A percentile compares a stretch with the other conserved stretches of the same genome.
These are phyloP conservation scores for Trichoderma sp. DNA, from an alignment of 2,329 filamentous ascomycete species.

Conservation along the genomic window DNA sequence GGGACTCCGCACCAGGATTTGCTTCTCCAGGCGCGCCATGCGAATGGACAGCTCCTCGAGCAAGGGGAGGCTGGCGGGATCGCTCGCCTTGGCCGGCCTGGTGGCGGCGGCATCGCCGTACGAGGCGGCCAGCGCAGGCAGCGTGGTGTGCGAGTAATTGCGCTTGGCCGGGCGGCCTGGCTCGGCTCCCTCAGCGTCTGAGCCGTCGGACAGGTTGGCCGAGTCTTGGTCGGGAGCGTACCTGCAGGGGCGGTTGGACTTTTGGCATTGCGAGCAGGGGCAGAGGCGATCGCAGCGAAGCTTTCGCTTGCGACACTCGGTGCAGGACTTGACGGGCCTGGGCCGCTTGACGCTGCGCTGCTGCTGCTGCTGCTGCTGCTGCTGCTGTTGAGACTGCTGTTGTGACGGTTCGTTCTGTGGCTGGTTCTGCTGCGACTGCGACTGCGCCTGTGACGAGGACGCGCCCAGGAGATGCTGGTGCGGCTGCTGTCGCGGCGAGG, in stretches of 20 bases:
- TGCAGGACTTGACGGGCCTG: conserved; percentile 59
- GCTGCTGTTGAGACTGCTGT: conserved; percentile 35
- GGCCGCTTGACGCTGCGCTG: conserved; percentile 56
- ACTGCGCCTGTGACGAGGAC: conserved; percentile 31
- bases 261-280: conserved; percentile 61
- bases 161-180: conserved; percentile 45
- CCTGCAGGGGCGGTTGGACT: conserved; percentile 56
- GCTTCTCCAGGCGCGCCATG: conserved; percentile 58
- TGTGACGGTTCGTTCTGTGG: conserved; percentile 26
- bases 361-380: conserved; percentile 36
- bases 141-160: conserved; percentile 37
- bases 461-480: conserved; percentile 34
- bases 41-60: conserved; percentile 54
- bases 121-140: conserved; percentile 33
- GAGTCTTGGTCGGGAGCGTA: conserved; percentile 55
- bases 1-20: conserved; percentile 49
- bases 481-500: conserved; percentile 35
- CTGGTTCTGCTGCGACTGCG: conserved; percentile 3
- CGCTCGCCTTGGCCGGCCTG: conserved; percentile 40
- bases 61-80: conserved; percentile 39
- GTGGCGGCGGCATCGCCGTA: conserved; percentile 34
- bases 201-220: conserved; percentile 53
- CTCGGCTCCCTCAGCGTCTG: conserved; percentile 45
- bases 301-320: conserved; percentile 60
- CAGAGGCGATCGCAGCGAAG: conserved; percentile 58